Conservation (phyloP, 179 eudicot genomes). For the Amaranthus tricolor region DNA sequence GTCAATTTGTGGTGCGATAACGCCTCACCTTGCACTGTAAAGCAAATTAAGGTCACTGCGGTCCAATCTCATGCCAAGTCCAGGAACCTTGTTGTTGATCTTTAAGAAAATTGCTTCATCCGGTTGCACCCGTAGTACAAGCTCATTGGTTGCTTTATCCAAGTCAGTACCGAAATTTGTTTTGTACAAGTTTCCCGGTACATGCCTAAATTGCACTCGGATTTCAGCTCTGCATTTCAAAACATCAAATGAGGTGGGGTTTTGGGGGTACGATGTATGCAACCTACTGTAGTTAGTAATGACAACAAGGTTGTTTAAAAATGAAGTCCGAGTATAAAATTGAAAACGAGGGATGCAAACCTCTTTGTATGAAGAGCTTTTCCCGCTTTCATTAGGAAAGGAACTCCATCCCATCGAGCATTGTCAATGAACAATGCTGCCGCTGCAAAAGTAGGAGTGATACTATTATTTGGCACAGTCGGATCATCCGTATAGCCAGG, state of each 20-base stretch:
- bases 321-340: background rate
- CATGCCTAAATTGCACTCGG: slow-evolving; percentile 83
- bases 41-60: slow-evolving; percentile 77
- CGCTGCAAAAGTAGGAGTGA: slow-evolving; percentile 88
- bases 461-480: slow-evolving; percentile 60
- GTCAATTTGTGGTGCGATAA: background rate
- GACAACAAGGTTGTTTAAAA: background rate
- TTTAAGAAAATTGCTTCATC: slow-evolving; percentile 81
- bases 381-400: slow-evolving; percentile 91
- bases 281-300: background rate
- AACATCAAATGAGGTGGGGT: too few species aligned
- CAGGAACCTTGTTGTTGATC: slow-evolving; percentile 89
- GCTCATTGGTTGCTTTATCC: slow-evolving; percentile 81
- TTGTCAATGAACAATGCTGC: slow-evolving; percentile 77
- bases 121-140: slow-evolving; percentile 76
- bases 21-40: slow-evolving; percentile 55
- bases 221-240: slow-evolving; percentile 72
- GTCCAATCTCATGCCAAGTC: slow-evolving; percentile 85
- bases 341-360: slow-evolving; percentile 20
- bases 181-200: slow-evolving; percentile 81
- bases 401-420: slow-evolving; percentile 98
- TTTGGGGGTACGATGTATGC: background rate
- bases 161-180: slow-evolving; percentile 53
- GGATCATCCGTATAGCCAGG: slow-evolving; percentile 76
- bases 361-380: slow-evolving; percentile 70